Percentiles rank a stretch among this genome's conserved stretches.
Conservation (phyloP, 768 basidiomycete species). For the Rhizopogon rudus region DNA sequence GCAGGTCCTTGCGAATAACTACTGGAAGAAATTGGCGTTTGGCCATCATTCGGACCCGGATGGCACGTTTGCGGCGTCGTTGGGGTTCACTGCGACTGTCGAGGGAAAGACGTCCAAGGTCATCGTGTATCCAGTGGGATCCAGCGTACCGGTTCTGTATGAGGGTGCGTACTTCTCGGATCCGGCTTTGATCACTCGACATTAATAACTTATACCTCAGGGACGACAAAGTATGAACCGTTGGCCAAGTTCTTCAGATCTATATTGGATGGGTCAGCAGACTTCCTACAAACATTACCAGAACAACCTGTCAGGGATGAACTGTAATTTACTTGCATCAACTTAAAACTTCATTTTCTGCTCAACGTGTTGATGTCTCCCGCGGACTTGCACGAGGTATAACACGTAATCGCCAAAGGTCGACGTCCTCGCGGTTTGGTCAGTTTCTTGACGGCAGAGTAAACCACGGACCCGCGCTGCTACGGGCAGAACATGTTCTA, state of each 20-base stretch:
- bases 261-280: slow-evolving; percentile 61
- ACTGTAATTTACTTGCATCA: slow-evolving; percentile 12
- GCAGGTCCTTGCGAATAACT: slow-evolving; percentile 76
- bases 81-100: slow-evolving; percentile 55
- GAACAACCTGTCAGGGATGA: slow-evolving; percentile 30
- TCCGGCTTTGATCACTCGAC: not conserved
- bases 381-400: not conserved
- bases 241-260: slow-evolving; percentile 71
- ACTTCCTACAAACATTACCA: slow-evolving; percentile 40
- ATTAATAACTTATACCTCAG: slow-evolving; percentile 28
- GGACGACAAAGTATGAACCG: slow-evolving; percentile 67
- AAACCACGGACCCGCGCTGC: not conserved
- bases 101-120: slow-evolving; percentile 58
- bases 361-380: not conserved
- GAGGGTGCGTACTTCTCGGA: slow-evolving; percentile 44
- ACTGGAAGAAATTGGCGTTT: slow-evolving; percentile 55
- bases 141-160: slow-evolving; percentile 53
- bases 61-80: slow-evolving; percentile 48
- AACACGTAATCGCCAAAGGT: not conserved
- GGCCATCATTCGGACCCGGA: slow-evolving; percentile 63
- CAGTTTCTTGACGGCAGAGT: not conserved
- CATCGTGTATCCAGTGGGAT: slow-evolving; percentile 62
- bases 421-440: not conserved
- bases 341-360: not conserved
- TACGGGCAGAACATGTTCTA: not conserved